Conservation (phyloP, 2,329 filamentous ascomycete genomes). For the Sclerotiophoma versabilis region DNA sequence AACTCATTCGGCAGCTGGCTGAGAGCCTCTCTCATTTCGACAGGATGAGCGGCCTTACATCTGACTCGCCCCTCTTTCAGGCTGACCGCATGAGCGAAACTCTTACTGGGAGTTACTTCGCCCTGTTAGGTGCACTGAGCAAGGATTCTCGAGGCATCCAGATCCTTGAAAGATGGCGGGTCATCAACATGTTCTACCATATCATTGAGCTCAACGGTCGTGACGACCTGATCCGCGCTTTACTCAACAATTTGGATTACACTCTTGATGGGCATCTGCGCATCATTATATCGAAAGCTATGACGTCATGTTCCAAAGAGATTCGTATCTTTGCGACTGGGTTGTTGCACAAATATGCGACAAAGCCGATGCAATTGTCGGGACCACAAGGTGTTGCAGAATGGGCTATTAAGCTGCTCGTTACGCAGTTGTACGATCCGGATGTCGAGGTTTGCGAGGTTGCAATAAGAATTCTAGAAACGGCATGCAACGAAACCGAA, state of each 20-base stretch:
- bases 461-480: conserved; percentile 95
- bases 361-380: conserved; percentile 57
- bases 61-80: conserved; percentile 88
- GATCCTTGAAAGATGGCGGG: conserved; percentile 94
- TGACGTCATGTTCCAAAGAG: conserved; percentile 88
- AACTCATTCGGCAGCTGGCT: conserved; percentile 89
- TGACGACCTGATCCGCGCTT: conserved; percentile 86
- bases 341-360: conserved; percentile 85
- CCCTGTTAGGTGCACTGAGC: conserved; percentile 87
- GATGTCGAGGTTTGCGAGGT: conserved; percentile 96
- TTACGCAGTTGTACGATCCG: conserved; percentile 97
- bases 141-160: conserved; percentile 81
- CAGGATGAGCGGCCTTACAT: conserved; percentile 75
- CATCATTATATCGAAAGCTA: conserved; percentile 89
- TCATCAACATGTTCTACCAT: conserved; percentile 99
- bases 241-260: conserved; percentile 93
- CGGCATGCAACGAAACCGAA: conserved; percentile 90
- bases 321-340: conserved; percentile 92
- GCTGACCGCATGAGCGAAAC: conserved; percentile 83
- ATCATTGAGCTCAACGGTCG: conserved; percentile 91
- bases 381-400: conserved; percentile 72
- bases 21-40: conserved; percentile 97
- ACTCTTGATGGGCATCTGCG: conserved; percentile 83
- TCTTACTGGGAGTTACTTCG: conserved; percentile 90
- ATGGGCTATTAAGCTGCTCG: conserved; percentile 95